phyloP scores from a whole-genome alignment of 306 rosid species.

The Chamaecrista fasciculata region DNA sequence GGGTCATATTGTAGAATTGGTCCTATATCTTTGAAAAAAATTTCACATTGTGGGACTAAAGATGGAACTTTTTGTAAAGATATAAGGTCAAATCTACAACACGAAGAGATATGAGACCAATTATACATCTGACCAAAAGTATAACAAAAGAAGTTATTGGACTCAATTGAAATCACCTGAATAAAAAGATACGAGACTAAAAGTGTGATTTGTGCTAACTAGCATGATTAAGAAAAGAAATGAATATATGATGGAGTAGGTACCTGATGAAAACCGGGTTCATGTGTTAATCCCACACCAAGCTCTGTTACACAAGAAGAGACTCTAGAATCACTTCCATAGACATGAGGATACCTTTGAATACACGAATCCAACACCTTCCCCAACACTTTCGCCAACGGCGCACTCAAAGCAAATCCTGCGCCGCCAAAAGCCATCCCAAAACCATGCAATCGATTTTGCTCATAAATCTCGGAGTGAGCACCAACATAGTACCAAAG shows the following conservation, averaged over 20 bases:
- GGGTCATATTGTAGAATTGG: too few relatives aligned
- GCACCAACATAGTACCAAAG: conserved; percentile 79
- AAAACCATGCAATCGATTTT: conserved; percentile 44
- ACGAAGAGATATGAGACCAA: too few relatives aligned
- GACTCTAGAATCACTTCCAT: conserved; percentile 78
- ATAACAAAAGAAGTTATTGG: too few relatives aligned
- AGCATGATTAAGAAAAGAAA: too few relatives aligned
- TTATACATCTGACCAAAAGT: too few relatives aligned
- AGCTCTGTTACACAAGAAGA: conserved; percentile 75
- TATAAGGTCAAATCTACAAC: too few relatives aligned
- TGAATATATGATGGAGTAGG: conserved; percentile 12
- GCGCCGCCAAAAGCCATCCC: conserved; percentile 88
- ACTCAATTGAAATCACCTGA: too few relatives aligned
- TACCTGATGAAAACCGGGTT: conserved; percentile 95
- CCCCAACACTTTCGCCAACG: conserved; percentile 56
- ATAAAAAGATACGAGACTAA: too few relatives aligned
- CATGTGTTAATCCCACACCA: conserved; percentile 66
- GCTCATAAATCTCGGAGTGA: conserved; percentile 58
- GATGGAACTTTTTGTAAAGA: too few relatives aligned
- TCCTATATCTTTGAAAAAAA: too few relatives aligned
- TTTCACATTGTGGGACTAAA: too few relatives aligned
- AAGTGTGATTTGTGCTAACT: too few relatives aligned
- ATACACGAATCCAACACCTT: conserved; percentile 74
- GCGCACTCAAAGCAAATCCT: conserved; percentile 72
- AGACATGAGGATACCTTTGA: conserved; percentile 69